Base-by-base conservation (phyloP, 192 early-diverging fungal genomes). In the Fimicolochytrium jonesii region DNA sequence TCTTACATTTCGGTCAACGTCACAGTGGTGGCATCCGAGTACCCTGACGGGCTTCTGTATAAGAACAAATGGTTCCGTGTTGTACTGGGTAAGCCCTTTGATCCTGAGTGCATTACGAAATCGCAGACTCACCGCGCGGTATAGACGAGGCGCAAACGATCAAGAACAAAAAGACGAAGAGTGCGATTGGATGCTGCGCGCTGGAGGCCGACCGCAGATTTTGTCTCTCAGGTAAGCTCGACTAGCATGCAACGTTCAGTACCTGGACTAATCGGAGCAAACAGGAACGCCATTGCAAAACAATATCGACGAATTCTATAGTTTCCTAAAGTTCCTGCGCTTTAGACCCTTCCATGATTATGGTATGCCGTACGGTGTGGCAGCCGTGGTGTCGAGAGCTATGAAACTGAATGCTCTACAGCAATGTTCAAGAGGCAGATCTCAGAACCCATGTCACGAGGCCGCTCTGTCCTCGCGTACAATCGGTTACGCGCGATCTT, bases 241-340 rank as follows among this genome's bases (percentile, higher is more conserved):
- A n/a, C n/a, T n/a, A n/a, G n/a, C n/a, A n/a, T n/a, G n/a, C n/a
- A n/a, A n/a, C n/a, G n/a, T n/a, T n/a, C n/a, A n/a, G n/a, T n/a
- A n/a, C n/a, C n/a, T n/a, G n/a, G n/a, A n/a, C n/a, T n/a, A n/a
- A 39, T 39, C 37, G 37, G 7, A 39, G 9, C 37, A 17, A 10
- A 23, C 20, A 52, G 42, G 52, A 7, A 49, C 64, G 10, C 82
- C 36, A 76, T 84, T 46, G 39, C 86, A 90, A 62, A 90, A 90
- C 59, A 78, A 68, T 39, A 64, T 90, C 2, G 81, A 84, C 22
- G 89, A 92, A 45, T 46, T 90, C 2, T 92, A 81, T 56, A 77
- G 84, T n/a, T 61, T 88, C 9, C 56, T 91, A 10, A 77, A 80
- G 0, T 91, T 91, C 45, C 69, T 92, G 13, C 60, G 70, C n/a